Conservation (phyloP, 2,329 filamentous ascomycete genomes). For the Hysterium pulicare region DNA sequence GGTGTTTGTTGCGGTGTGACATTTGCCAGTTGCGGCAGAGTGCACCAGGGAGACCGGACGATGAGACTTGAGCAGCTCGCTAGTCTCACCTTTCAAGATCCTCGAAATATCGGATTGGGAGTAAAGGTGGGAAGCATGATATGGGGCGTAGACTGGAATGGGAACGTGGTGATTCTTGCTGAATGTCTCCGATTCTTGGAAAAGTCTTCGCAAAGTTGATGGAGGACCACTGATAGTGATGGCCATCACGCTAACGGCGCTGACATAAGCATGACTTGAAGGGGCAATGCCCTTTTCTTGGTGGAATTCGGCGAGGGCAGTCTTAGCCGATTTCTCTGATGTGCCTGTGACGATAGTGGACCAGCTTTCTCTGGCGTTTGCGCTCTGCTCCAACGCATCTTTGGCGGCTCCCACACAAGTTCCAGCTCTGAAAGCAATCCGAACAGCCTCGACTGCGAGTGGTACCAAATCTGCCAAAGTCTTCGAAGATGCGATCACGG, state of each 20-base stretch:
- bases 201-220: slow-evolving; percentile 50
- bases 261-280: slow-evolving; percentile 55
- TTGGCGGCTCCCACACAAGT: slow-evolving; percentile 42
- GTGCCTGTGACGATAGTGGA: slow-evolving; percentile 62
- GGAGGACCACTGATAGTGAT: slow-evolving; percentile 60
- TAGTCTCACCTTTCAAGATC: slow-evolving; percentile 45
- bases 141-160: slow-evolving; percentile 57
- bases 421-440: slow-evolving; percentile 65
- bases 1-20: slow-evolving; percentile 44
- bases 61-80: slow-evolving; percentile 40
- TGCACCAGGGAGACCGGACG: slow-evolving; percentile 45
- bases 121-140: slow-evolving; percentile 58
- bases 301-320: slow-evolving; percentile 57
- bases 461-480: slow-evolving; percentile 61
- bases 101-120: slow-evolving; percentile 49
- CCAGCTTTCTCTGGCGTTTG: slow-evolving; percentile 60
- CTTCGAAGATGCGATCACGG: slow-evolving; percentile 61
- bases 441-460: slow-evolving; percentile 61
- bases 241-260: slow-evolving; percentile 57
- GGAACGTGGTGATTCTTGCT: slow-evolving; percentile 50
- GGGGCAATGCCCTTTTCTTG: slow-evolving; percentile 49
- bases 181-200: slow-evolving; percentile 48
- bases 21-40: slow-evolving; percentile 47
- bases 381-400: slow-evolving; percentile 50
- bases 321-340: slow-evolving; percentile 50